phyloP scores from a whole-genome alignment of 441 rosid species.

The Pelargonium hybrid region DNA sequence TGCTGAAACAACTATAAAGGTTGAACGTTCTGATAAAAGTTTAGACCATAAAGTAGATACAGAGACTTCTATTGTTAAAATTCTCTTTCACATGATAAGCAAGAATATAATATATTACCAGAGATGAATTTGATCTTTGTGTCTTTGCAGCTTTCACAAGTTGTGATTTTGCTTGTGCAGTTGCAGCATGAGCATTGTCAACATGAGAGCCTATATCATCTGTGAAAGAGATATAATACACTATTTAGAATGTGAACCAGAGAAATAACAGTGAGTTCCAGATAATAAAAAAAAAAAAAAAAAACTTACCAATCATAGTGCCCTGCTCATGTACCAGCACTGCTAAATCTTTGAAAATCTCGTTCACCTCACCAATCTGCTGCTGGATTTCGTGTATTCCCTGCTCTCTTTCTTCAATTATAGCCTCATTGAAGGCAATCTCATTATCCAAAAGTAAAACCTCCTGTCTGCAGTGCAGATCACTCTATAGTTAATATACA shows the following conservation, averaged over 20 bases:
- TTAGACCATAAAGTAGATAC: background rate
- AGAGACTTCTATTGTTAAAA: background rate
- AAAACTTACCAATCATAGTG: constrained; percentile 46
- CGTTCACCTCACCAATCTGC: constrained; percentile 58
- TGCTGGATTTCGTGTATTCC: constrained; percentile 50
- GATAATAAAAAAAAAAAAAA: background rate
- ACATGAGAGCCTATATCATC: constrained; percentile 58
- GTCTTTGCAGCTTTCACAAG: constrained; percentile 49
- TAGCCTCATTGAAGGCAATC: constrained; percentile 56
- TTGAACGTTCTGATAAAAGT: too few species aligned
- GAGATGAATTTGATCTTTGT: constrained; percentile 43
- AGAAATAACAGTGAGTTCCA: background rate
- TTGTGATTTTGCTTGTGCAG: constrained; percentile 45
- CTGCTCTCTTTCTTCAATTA: constrained; percentile 62
- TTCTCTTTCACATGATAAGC: background rate
- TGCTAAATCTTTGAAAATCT: constrained; percentile 63
- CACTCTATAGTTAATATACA: background rate
- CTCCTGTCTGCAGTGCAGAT: constrained; percentile 39
- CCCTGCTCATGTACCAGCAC: constrained; percentile 68
- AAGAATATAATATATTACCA: constrained; percentile 28
- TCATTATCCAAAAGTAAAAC: constrained; percentile 49
- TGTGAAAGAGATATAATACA: constrained; percentile 19
- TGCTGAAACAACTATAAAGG: too few species aligned
- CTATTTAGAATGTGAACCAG: constrained; percentile 1
- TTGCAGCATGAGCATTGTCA: constrained; percentile 40